phyloP scores from a whole-genome alignment of 1,284 basidiomycete species.

The Agaricales sp. region DNA sequence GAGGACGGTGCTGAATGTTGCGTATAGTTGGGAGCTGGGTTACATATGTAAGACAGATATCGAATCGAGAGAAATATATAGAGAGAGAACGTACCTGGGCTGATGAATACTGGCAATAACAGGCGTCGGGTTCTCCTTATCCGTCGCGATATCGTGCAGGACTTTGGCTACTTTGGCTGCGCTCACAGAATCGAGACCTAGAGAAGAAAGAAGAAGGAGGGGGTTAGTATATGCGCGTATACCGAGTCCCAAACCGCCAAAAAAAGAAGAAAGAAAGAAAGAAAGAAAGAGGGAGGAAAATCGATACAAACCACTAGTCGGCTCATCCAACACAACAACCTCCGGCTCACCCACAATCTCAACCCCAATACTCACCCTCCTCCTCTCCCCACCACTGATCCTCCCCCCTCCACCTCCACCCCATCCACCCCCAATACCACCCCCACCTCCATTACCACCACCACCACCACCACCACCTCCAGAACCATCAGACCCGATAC shows the following conservation, averaged over 20 bases:
- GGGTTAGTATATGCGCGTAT: neutral
- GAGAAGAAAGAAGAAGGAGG: slow-evolving; percentile 5
- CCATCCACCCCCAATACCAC: slow-evolving; percentile 34
- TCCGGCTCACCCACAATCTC: slow-evolving; percentile 76
- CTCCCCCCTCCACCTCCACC: slow-evolving; percentile 61
- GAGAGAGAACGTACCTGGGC: slow-evolving; percentile 42
- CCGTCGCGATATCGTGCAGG: slow-evolving; percentile 64
- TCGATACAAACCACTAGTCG: slow-evolving; percentile 42
- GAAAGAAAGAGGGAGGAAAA: neutral
- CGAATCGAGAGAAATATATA: neutral
- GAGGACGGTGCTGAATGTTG: slow-evolving; percentile 73
- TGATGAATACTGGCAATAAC: slow-evolving; percentile 86
- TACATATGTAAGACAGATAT: slow-evolving; percentile 1
- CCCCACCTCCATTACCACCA: slow-evolving; percentile 41
- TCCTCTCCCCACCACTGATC: slow-evolving; percentile 81
- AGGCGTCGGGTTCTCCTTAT: slow-evolving; percentile 58
- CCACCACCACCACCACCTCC: neutral
- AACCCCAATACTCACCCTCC: slow-evolving; percentile 76
- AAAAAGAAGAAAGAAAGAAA: neutral
- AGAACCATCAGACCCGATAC: slow-evolving; percentile 38
- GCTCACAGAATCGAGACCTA: slow-evolving; percentile 78
- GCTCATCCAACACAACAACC: slow-evolving; percentile 76
- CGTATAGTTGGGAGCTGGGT: slow-evolving; percentile 69
- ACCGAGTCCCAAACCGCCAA: too few species aligned
- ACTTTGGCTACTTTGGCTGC: slow-evolving; percentile 72